Conservation (phyloP, 2,329 filamentous ascomycete genomes). For the Fusarium neocosmosporiellum region DNA sequence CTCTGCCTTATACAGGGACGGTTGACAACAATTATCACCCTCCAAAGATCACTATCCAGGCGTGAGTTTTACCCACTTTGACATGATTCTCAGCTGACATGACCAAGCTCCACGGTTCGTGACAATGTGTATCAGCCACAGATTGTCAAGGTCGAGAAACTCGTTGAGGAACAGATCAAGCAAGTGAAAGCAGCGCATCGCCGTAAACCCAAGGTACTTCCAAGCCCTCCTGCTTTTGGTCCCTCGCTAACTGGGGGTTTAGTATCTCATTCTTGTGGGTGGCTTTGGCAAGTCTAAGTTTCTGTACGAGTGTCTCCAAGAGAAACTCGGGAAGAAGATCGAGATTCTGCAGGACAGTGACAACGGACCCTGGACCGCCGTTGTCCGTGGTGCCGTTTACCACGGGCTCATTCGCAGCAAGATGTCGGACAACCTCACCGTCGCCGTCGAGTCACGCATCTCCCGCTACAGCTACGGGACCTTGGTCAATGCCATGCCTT, state of each 20-base stretch:
- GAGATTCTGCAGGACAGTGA: constrained; percentile 49
- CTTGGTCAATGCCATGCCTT: constrained; percentile 18
- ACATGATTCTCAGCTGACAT: too few relatives aligned
- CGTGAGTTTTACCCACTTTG: background rate
- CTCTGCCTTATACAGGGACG: constrained; percentile 7
- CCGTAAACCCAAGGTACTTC: constrained; percentile 44
- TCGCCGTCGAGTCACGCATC: constrained; percentile 42
- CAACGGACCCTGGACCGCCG: constrained; percentile 51
- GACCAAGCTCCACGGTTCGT: background rate
- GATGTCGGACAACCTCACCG: constrained; percentile 5
- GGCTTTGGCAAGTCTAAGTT: constrained; percentile 53
- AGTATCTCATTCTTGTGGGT: constrained; percentile 55
- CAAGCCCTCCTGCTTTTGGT: background rate
- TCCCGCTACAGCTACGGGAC: constrained; percentile 47
- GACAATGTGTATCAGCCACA: constrained; percentile 41
- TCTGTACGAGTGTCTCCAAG: constrained; percentile 41
- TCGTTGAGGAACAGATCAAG: constrained; percentile 46
- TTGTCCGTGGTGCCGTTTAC: constrained; percentile 49
- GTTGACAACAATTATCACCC: background rate
- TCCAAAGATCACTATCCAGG: constrained; percentile 8
- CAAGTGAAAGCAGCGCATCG: constrained; percentile 35
- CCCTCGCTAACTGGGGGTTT: background rate
- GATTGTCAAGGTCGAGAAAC: constrained; percentile 24
- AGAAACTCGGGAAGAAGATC: background rate
- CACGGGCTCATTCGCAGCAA: constrained; percentile 35